phyloP scores from a whole-genome alignment of 2,329 filamentous ascomycete species.

The Trichoderma lentiforme region DNA sequence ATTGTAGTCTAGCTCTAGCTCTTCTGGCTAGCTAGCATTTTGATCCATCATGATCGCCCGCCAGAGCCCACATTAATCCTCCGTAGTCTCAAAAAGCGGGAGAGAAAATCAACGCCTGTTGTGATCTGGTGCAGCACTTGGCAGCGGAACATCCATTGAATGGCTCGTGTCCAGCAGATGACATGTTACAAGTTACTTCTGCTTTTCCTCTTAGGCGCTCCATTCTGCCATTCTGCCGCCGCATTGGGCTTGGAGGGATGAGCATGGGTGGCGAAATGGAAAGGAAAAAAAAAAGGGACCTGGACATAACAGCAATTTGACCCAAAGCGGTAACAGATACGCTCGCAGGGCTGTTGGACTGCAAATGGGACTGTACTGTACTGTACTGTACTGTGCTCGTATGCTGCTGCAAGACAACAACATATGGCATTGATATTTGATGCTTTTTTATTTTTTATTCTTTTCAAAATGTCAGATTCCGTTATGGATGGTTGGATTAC shows the following conservation, averaged over 20 bases:
- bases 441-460: background rate
- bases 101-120: background rate
- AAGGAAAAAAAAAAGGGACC: background rate
- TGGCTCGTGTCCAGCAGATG: background rate
- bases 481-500: background rate
- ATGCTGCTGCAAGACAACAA: background rate
- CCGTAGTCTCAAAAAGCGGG: background rate
- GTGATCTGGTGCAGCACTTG: background rate
- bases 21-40: background rate
- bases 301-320: background rate
- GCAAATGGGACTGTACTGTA: background rate
- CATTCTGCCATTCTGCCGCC: background rate
- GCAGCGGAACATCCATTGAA: background rate
- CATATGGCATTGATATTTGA: background rate
- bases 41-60: background rate
- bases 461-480: background rate
- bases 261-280: background rate
- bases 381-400: background rate
- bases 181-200: background rate
- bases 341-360: background rate
- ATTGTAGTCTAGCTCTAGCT: background rate
- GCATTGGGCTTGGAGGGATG: background rate
- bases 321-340: constrained; percentile 1
- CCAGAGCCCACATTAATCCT: background rate
- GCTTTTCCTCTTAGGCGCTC: background rate